phyloP scores from a whole-genome alignment of 1,139 yeast species.

The Taphrina wiesneri region DNA sequence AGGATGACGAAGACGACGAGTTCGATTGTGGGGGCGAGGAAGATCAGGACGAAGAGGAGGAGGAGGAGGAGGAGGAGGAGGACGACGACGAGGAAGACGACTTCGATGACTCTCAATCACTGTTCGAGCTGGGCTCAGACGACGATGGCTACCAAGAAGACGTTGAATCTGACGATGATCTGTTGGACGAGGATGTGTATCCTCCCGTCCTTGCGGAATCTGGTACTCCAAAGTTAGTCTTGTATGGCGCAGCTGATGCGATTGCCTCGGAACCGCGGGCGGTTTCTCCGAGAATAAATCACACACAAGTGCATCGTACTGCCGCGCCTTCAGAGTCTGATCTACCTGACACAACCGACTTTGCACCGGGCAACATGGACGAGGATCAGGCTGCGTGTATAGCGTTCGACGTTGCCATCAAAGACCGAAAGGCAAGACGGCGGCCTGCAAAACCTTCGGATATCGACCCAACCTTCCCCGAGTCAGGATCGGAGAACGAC shows the following conservation, averaged over 20 bases:
- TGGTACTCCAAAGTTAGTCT: not conserved
- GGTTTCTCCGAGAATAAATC: not conserved
- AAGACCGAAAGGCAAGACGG: slow-evolving; percentile 19
- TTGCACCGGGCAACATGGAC: slow-evolving; percentile 35
- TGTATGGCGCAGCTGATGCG: not conserved
- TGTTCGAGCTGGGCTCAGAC: slow-evolving; percentile 12
- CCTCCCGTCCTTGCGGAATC: not conserved
- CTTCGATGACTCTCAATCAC: not conserved
- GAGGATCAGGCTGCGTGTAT: slow-evolving; percentile 36
- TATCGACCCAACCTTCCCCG: slow-evolving; percentile 36
- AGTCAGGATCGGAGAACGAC: slow-evolving; percentile 31
- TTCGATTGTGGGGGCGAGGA: slow-evolving; percentile 1
- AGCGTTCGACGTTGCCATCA: slow-evolving; percentile 32
- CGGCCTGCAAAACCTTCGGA: slow-evolving; percentile 33
- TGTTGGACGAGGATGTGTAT: slow-evolving; percentile 2
- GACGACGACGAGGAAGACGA: slow-evolving; percentile 16
- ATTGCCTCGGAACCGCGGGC: not conserved
- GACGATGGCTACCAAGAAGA: slow-evolving; percentile 24
- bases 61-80: slow-evolving; percentile 11
- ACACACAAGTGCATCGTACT: slow-evolving; percentile 25
- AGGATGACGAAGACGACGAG: slow-evolving; percentile 34
- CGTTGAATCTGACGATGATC: slow-evolving; percentile 25
- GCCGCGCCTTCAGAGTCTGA: slow-evolving; percentile 34
- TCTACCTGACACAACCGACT: slow-evolving; percentile 35
- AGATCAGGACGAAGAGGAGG: not conserved